Conservation (phyloP, 1,139 yeast species). For the Scheffersomyces segobiensis region DNA sequence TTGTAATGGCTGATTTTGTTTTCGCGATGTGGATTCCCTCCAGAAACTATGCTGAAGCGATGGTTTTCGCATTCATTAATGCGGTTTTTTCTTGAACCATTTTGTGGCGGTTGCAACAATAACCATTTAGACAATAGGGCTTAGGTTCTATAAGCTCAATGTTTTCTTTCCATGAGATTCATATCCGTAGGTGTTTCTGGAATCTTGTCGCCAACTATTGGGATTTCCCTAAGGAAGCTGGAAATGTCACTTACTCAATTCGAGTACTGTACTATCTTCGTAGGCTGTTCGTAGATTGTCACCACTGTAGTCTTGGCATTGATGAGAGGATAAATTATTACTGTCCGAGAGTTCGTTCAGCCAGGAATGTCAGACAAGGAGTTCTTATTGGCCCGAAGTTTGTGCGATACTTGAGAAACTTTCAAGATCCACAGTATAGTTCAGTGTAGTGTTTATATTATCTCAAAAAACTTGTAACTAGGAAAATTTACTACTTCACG, state of each 20-base stretch:
- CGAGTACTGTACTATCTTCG: constrained; percentile 48
- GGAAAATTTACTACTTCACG: too few relatives aligned
- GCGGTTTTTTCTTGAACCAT: constrained; percentile 4
- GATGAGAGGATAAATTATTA: constrained; percentile 47
- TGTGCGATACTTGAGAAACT: neutral
- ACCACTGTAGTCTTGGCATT: constrained; percentile 37
- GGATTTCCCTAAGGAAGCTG: constrained; percentile 42
- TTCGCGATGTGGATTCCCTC: constrained; percentile 7
- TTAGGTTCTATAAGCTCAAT: constrained; percentile 32
- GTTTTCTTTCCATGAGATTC: constrained; percentile 49
- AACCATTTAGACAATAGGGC: neutral
- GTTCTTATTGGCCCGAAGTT: neutral
- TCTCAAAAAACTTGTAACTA: too few relatives aligned
- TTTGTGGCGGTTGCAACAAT: constrained; percentile 2
- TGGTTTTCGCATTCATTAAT: constrained; percentile 1
- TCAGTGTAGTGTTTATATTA: too few relatives aligned
- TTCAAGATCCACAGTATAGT: neutral
- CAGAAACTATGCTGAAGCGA: constrained; percentile 3
- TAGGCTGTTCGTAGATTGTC: constrained; percentile 47
- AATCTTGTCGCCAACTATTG: constrained; percentile 51
- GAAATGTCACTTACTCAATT: constrained; percentile 42
- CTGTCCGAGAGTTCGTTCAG: neutral
- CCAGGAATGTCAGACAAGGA: neutral
- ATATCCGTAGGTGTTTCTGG: constrained; percentile 45
- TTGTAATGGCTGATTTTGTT: constrained; percentile 1